These are phyloP conservation scores for Lithospermum erythrorhizon DNA, from an alignment of 257 asterid species.

Conservation along the genomic window DNA sequence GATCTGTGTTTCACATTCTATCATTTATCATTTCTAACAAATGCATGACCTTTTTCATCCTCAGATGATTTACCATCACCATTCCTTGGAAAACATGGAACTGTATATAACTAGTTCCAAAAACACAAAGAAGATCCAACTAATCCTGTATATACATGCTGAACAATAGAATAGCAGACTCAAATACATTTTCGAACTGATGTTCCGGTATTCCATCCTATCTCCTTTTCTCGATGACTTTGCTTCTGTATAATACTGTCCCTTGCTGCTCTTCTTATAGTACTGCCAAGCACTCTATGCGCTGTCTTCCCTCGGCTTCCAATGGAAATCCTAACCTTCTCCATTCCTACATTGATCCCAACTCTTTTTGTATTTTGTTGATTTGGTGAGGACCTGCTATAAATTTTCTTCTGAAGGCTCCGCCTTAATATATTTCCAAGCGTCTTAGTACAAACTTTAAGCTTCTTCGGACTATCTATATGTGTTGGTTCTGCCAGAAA, in stretches of 20 bases:
- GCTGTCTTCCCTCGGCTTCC: slow-evolving; percentile 71
- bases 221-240: slow-evolving; percentile 62
- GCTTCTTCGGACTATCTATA: slow-evolving; percentile 56
- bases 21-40: not conserved
- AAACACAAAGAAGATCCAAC: not conserved
- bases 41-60: not conserved
- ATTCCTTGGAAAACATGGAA: not conserved
- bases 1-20: no score
- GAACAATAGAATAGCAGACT: slow-evolving; percentile 5
- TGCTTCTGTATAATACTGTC: slow-evolving; percentile 43
- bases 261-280: slow-evolving; percentile 52
- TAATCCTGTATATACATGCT: not conserved
- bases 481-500: slow-evolving; percentile 38
- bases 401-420: slow-evolving; percentile 62
- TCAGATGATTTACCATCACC: slow-evolving; percentile 6
- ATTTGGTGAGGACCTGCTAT: slow-evolving; percentile 49
- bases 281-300: slow-evolving; percentile 49
- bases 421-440: slow-evolving; percentile 37
- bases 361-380: slow-evolving; percentile 43
- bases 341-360: slow-evolving; percentile 81
- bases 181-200: slow-evolving; percentile 40
- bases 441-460: slow-evolving; percentile 38
- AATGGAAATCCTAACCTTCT: slow-evolving; percentile 76
- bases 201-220: slow-evolving; percentile 82
- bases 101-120: no score